Conservation (phyloP, 192 early-diverging fungal species). For the Coemansia sp. region DNA sequence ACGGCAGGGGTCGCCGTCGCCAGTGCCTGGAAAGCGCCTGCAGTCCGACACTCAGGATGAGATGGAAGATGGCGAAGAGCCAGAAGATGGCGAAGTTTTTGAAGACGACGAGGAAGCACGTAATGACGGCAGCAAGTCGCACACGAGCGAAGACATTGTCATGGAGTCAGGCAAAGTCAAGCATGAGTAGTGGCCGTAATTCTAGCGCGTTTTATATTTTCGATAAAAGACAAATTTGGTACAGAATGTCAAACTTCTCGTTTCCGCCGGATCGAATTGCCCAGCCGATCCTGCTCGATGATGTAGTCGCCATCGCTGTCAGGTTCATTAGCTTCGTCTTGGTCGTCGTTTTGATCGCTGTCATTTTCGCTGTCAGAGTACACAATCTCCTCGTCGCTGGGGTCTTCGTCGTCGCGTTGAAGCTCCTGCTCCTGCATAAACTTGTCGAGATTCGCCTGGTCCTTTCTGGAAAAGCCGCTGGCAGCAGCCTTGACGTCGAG, state of each 20-base stretch:
- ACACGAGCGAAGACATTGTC: constrained; percentile 43
- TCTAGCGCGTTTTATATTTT: constrained; percentile 1
- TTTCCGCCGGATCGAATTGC: constrained; percentile 46
- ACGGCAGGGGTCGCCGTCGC: constrained; percentile 29
- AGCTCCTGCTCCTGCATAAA: constrained; percentile 18
- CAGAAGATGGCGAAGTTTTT: constrained; percentile 51
- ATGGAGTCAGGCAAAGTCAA: constrained; percentile 49
- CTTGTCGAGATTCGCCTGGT: constrained; percentile 81
- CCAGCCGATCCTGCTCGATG: constrained; percentile 44
- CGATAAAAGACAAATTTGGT: not conserved
- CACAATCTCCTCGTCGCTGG: constrained; percentile 32
- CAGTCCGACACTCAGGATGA: constrained; percentile 11
- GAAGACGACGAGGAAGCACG: constrained; percentile 39
- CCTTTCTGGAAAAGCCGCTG: constrained; percentile 91
- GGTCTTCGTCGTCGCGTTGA: constrained; percentile 13
- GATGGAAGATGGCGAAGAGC: constrained; percentile 43
- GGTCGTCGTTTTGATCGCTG: constrained; percentile 14
- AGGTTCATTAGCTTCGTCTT: constrained; percentile 26
- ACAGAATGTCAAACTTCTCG: not conserved
- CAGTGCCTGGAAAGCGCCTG: constrained; percentile 12
- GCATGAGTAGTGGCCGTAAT: constrained; percentile 13
- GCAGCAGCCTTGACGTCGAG: constrained; percentile 96
- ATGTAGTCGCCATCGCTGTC: constrained; percentile 33
- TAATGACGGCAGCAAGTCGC: constrained; percentile 29
- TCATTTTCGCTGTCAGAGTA: constrained; percentile 17